These are phyloP conservation scores for Apiospora phragmitis DNA, from an alignment of 2,329 filamentous ascomycete genomes.

Conservation along the genomic window DNA sequence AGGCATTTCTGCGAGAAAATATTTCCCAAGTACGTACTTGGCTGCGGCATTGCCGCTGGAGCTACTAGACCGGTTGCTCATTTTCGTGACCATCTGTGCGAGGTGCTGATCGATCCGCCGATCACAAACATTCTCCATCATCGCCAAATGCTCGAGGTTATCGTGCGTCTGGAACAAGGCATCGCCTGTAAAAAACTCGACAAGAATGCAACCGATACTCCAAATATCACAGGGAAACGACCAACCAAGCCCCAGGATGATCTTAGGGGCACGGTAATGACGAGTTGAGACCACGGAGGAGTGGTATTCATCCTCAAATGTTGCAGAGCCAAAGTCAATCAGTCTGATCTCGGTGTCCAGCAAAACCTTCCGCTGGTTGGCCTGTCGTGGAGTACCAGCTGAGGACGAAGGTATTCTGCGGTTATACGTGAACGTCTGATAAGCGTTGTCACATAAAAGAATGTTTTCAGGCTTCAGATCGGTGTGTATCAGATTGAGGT, in stretches of 20 bases:
- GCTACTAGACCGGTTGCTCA: conserved; percentile 55
- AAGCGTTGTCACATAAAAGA: conserved; percentile 63
- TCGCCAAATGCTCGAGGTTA: conserved; percentile 71
- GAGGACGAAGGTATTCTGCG: conserved; percentile 69
- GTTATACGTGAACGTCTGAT: conserved; percentile 72
- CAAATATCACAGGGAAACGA: conserved; percentile 73
- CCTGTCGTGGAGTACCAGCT: conserved; percentile 57
- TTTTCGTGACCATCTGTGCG: conserved; percentile 57
- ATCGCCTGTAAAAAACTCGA: conserved; percentile 72
- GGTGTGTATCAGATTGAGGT: conserved; percentile 96
- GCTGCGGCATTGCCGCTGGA: conserved; percentile 61
- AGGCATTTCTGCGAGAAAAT: conserved; percentile 27
- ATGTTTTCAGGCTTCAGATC: conserved; percentile 73
- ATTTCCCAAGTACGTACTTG: conserved; percentile 50
- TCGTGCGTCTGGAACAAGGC: conserved; percentile 73
- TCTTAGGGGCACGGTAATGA: conserved; percentile 70
- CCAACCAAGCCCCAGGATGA: conserved; percentile 71
- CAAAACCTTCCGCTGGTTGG: conserved; percentile 63
- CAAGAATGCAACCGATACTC: conserved; percentile 73
- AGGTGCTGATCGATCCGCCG: conserved; percentile 59
- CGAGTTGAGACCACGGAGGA: conserved; percentile 70
- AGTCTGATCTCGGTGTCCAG: conserved; percentile 69
- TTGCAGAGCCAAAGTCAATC: conserved; percentile 72
- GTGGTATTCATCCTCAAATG: conserved; percentile 73
- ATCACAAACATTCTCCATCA: conserved; percentile 72